Base-by-base conservation (phyloP, 1,139 yeast species). In the Hansenula anomala region DNA sequence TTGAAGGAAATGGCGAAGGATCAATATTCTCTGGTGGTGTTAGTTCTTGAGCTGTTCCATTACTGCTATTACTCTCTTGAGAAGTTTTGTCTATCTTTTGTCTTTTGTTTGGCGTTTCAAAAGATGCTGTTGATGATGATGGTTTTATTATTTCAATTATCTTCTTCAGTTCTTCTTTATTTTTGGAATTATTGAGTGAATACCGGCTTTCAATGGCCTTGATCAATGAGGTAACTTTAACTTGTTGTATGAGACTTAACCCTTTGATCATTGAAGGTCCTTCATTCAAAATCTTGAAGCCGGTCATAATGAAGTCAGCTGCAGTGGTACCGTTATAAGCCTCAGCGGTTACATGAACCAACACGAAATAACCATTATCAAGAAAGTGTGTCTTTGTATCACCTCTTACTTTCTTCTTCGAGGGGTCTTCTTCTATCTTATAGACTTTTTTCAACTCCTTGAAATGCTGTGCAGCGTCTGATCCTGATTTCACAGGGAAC, bases 201-300 rank as follows among this genome's bases (percentile, higher is more conserved):
- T 9, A n/a, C 24, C 28, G 16, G 5, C 15, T 30, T 15, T 38
- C 30, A 10, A 46, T 19, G 10, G 31, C 16, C 3, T 32, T 29
- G 6, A 37, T 28, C 12, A 46, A 18, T 3, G 30, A 23, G 20
- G 28, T 34, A 10, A 46, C 27, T 30, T 46, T 46, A 17, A 13
- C 9, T 26, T 35, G 40, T 10, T 36, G 36, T 12, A 30, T 38
- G n/a, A 20, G n/a, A 4, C 33, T 27, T 27, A 35, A 9, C n/a
- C 20, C 30, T 4, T 37, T 24, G 2, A 40, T 38, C 27, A 28
- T 20, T 17, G n/a, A 18, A 3, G 43, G 43, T 22, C 36, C 37
- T 4, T 24, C 23, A 25, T 47, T 42, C 9, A 45, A 18, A 4
- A 42, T 25, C 9, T 37, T 33, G 28, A 43, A 28, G 11, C 38